Conservation (phyloP, 495 filamentous ascomycete species). For the Daldinia decipiens region DNA sequence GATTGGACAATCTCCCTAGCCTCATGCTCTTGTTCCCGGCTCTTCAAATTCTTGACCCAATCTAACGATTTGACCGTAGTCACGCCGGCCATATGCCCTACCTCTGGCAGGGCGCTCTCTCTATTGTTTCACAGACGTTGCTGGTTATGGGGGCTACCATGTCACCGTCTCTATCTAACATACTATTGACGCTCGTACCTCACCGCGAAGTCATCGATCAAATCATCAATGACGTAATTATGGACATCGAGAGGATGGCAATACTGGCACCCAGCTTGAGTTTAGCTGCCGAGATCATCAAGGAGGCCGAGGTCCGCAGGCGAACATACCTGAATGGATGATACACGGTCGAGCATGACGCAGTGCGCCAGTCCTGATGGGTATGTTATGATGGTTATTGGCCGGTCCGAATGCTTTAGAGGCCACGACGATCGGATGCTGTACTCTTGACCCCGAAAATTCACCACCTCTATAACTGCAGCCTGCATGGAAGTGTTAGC, state of each 20-base stretch:
- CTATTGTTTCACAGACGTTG: conserved; percentile 81
- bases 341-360: conserved; percentile 37
- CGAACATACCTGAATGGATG: conserved; percentile 62
- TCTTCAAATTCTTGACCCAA: conserved; percentile 44
- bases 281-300: conserved; percentile 78
- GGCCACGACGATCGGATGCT: conserved; percentile 33
- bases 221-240: conserved; percentile 78
- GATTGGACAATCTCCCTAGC: conserved; percentile 41
- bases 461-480: conserved; percentile 25
- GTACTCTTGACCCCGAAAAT: conserved; percentile 26
- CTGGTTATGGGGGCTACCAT: conserved; percentile 86
- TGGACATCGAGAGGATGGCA: conserved; percentile 76
- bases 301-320: conserved; percentile 77
- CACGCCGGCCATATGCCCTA: conserved; percentile 89
- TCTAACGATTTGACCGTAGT: conserved; percentile 63
- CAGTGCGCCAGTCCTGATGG: conserved; percentile 22
- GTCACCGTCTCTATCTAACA: conserved; percentile 74
- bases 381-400: conserved; percentile 12
- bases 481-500: conserved; percentile 21
- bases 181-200: conserved; percentile 69
- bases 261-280: conserved; percentile 79
- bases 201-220: conserved; percentile 70
- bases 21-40: conserved; percentile 35
- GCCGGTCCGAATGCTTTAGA: conserved; percentile 39
- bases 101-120: conserved; percentile 84